Evolutionary conservation across 192 early-diverging fungal species (phyloP), one percentile per base, ranked within the genome.

Genomic region (Entomortierella beljakovae): DNA sequence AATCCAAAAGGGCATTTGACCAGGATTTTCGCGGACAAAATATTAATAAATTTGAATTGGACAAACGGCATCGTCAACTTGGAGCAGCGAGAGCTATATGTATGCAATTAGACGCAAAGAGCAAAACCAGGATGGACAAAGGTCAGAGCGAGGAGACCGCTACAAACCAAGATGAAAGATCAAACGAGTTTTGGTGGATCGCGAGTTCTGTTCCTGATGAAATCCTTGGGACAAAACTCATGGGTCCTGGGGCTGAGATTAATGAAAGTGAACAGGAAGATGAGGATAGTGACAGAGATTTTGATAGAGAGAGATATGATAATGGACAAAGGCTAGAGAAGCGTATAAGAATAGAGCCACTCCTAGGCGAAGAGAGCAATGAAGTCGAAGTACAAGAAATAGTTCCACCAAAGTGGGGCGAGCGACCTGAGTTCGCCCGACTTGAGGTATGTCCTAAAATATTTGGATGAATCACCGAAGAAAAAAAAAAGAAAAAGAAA

Each of bases 91-190:
- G 57, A 9, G 42, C 43, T 5, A 57, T 87, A 16, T 83, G 82
- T 57, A 68, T 83, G 71, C 70, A 58, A 15, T 38, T 85, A 33
- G 86, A 87, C 53, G 66, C 77, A 20, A 64, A 70, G 32, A 73
- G n/a, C 10, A 16, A 1, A 3, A 37, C 25, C 4, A n/a, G 2
- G 18, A n/a, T 31, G 23, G 26, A 31, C 25, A 15, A 50, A 61
- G 22, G 3, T 22, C 15, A 16, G 6, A 8, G 63, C 37, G 35
- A 18, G 31, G 18, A 26, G 23, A 38, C 34, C 16, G 9, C 26
- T 43, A 63, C 23, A 46, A 9, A 23, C 3, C 9, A 54, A 34
- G 38, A 56, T 35, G 72, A 55, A 7, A 49, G 75, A 23, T 79
- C 75, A 4, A 79, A 79, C 32, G 28, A 53, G 22, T 79, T 79